phyloP scores from a whole-genome alignment of 345 rosid genomes.

The Sisymbrium altissimum region DNA sequence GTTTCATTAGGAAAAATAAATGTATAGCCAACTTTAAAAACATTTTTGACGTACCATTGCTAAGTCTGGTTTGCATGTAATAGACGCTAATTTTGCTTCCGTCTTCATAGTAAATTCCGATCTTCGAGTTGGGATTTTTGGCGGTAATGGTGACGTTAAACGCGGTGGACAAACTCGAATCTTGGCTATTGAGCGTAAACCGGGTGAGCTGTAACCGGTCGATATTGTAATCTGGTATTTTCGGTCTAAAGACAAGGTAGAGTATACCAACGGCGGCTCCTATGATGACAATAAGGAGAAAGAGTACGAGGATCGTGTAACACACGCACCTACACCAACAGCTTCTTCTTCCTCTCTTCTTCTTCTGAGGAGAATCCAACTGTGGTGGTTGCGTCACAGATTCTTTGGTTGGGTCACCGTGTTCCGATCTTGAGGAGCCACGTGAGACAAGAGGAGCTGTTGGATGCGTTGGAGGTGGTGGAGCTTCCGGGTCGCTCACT shows the following conservation, averaged over 20 bases:
- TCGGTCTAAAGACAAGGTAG: slow-evolving; percentile 71
- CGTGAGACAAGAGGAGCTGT: slow-evolving; percentile 56
- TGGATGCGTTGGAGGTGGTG: slow-evolving; percentile 28
- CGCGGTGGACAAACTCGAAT: slow-evolving; percentile 51
- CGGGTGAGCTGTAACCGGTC: slow-evolving; percentile 56
- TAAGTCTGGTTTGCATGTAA: slow-evolving; percentile 46
- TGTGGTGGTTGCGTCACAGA: slow-evolving; percentile 4
- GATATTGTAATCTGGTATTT: slow-evolving; percentile 62
- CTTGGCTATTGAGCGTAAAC: slow-evolving; percentile 32
- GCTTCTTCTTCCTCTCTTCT: slow-evolving; percentile 49
- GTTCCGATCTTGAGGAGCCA: slow-evolving; percentile 42
- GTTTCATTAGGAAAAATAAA: too few species aligned
- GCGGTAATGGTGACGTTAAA: slow-evolving; percentile 68
- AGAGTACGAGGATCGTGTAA: slow-evolving; percentile 52
- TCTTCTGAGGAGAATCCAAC: slow-evolving; percentile 37
- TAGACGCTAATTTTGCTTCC: slow-evolving; percentile 72
- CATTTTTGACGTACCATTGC: slow-evolving; percentile 34
- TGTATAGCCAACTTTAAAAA: neutral
- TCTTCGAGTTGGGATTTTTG: slow-evolving; percentile 63
- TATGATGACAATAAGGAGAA: slow-evolving; percentile 45
- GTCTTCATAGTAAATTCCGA: slow-evolving; percentile 76
- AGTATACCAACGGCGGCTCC: slow-evolving; percentile 52
- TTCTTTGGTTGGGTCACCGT: slow-evolving; percentile 12
- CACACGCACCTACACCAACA: slow-evolving; percentile 63
- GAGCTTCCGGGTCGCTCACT: slow-evolving; percentile 51